Evolutionary conservation across 768 basidiomycete species (phyloP).

Genomic region (Sporobolomyces phaffii): DNA sequence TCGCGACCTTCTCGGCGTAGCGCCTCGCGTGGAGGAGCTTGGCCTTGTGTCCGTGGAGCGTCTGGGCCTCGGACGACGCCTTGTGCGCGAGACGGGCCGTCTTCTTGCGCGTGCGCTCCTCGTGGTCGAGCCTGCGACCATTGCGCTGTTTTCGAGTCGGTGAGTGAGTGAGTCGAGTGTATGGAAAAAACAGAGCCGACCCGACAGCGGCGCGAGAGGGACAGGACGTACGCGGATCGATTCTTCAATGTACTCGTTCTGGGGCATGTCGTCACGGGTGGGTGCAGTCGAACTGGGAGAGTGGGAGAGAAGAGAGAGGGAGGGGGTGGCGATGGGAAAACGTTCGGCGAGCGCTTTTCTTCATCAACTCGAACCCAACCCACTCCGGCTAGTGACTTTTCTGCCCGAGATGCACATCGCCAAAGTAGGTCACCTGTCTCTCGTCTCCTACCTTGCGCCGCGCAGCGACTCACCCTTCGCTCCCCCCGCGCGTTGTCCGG

Average conservation of each 20-base stretch:
- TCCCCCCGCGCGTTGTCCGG: neutral
- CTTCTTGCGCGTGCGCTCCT: conserved; percentile 71
- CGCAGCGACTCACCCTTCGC: neutral
- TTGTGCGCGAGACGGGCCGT: conserved; percentile 50
- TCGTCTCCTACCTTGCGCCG: neutral
- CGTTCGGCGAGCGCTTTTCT: neutral
- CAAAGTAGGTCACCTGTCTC: conserved; percentile 23
- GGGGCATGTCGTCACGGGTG: conserved; percentile 28
- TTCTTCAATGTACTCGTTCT: conserved; percentile 99
- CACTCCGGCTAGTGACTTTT: too few species aligned
- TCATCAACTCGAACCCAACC: neutral
- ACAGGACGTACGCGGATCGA: conserved; percentile 60
- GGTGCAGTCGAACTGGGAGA: neutral
- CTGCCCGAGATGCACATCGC: conserved; percentile 28
- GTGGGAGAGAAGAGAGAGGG: neutral
- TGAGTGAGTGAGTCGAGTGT: neutral
- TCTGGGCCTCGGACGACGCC: conserved; percentile 78
- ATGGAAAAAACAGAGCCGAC: neutral
- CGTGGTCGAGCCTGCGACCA: conserved; percentile 90
- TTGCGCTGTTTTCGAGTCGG: conserved; percentile 54
- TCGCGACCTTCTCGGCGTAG: conserved; percentile 93
- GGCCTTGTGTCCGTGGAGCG: conserved; percentile 91
- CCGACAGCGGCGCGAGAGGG: neutral
- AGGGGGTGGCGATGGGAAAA: conserved; percentile 3
- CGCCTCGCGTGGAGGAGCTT: conserved; percentile 96